Percentiles rank a stretch among this genome's conserved stretches.
Conservation (phyloP, 805 yeast species). For the Groenewaldozyma tartarivorans region DNA sequence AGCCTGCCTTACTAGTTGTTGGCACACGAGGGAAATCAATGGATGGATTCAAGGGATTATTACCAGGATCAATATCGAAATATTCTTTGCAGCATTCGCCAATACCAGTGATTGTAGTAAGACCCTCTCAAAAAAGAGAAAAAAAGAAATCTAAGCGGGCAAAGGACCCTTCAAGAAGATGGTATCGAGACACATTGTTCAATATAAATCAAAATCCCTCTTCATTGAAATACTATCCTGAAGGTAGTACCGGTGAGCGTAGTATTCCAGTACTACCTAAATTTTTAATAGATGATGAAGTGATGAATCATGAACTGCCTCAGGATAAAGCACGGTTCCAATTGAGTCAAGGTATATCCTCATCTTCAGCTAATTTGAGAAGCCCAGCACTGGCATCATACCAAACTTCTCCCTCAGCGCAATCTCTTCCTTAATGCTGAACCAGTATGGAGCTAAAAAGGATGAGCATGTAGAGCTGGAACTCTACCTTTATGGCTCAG, state of each 20-base stretch:
- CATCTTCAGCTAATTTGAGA: too few species aligned
- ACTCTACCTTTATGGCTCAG: too few species aligned
- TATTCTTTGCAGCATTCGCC: slow-evolving; percentile 38
- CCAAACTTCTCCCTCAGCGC: too few species aligned
- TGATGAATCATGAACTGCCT: too few species aligned
- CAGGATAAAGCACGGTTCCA: too few species aligned
- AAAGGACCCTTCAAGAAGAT: slow-evolving; percentile 24
- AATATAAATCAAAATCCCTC: neutral
- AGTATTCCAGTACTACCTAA: slow-evolving; percentile 10
- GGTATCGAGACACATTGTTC: slow-evolving; percentile 8
- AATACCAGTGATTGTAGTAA: slow-evolving; percentile 39
- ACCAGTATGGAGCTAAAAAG: too few species aligned
- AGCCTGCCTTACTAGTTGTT: slow-evolving; percentile 36
- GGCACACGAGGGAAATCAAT: slow-evolving; percentile 35
- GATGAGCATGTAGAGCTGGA: too few species aligned
- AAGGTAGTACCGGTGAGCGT: slow-evolving; percentile 13
- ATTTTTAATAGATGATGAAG: slow-evolving; percentile 5
- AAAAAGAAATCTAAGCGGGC: slow-evolving; percentile 25
- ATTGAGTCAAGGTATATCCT: too few species aligned
- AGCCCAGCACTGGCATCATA: too few species aligned
- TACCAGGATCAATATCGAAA: slow-evolving; percentile 40
- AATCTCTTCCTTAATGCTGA: too few species aligned
- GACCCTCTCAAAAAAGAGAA: slow-evolving; percentile 29
- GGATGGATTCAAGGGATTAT: slow-evolving; percentile 31
- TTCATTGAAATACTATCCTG: slow-evolving; percentile 5